Evolutionary conservation across 164 flowering plant species (phyloP), one percentile per base, ranked within the genome.

Genomic region (Macadamia tetraphylla): DNA sequence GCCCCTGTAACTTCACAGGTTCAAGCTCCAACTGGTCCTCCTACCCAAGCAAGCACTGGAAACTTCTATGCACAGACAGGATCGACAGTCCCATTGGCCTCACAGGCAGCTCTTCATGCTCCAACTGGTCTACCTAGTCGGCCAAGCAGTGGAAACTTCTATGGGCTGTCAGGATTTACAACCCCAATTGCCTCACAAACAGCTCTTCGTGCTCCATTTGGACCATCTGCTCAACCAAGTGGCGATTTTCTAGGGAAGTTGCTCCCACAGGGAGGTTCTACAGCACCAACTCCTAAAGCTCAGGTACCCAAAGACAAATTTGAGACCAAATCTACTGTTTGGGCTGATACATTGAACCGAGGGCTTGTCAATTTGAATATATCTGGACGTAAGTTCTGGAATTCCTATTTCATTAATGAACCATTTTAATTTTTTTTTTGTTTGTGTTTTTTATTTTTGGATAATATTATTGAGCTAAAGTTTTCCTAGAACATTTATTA

Each of bases 281-380:
- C 81, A 5, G 88, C 77, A 43, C 30, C 75, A 29, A 75, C 81
- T 71, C 80, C 86, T 58, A 67, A 74, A 32, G 85, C 86, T 70
- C 86, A 86, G 78, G 82, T 82, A 71, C 44, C 86, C 0, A 83
- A 82, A 76, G 88, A 83, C 62, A 93, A 92, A 73, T 95, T 95
- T 79, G 92, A 92, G 79, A 71, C 92, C 61, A 95, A 95, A 79
- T 95, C 99, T 30, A 71, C 92, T 49, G 94, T 95, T 62, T 95
- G 99, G 99, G 83, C 97, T 17, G 99, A 95, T 76, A 92, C 99
- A 15, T 78, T 95, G 65, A 95, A 86, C 73, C 86, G 96, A 68
- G 99, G 99, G 42, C 82, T 95, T 1, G 96, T 95, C 63, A 81
- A 95, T 78, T 78, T 95, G 70, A 89, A 95, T 70, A 95, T 95